These are phyloP conservation scores for Colletotrichum somersetense DNA, from an alignment of 2,329 filamentous ascomycete genomes.

Conservation along the genomic window DNA sequence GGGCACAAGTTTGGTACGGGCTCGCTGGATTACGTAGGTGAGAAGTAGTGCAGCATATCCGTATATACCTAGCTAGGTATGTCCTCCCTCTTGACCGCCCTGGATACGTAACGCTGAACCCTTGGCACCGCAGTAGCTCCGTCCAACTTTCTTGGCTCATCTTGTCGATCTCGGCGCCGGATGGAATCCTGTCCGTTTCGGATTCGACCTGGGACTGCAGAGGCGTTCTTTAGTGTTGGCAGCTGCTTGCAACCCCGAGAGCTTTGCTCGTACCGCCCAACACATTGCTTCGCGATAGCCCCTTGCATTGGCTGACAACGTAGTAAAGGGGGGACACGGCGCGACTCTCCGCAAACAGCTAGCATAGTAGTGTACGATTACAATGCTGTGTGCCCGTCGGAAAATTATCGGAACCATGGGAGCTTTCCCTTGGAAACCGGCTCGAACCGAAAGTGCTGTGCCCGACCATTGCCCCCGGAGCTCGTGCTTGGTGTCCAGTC, in stretches of 20 bases:
- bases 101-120: conserved; percentile 13
- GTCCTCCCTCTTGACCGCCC: too few relatives aligned
- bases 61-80: not conserved
- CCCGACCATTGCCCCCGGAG: conserved; percentile 14
- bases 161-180: conserved; percentile 38
- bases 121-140: conserved; percentile 31
- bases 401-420: conserved; percentile 30
- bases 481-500: conserved; percentile 7
- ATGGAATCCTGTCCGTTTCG: conserved; percentile 34
- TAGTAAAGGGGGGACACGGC: not conserved
- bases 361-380: not conserved
- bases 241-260: not conserved
- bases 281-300: not conserved
- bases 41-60: too few relatives aligned
- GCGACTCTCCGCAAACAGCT: not conserved
- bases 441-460: conserved; percentile 23
- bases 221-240: not conserved
- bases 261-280: conserved; percentile 2
- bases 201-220: conserved; percentile 22
- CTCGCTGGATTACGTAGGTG: not conserved
- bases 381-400: conserved; percentile 24
- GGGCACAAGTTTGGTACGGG: not conserved
- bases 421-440: conserved; percentile 28
- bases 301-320: conserved; percentile 22
- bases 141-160: conserved; percentile 33